A percentile compares a stretch with the other conserved stretches of the same genome.
These are phyloP conservation scores for Ligustrum vulgare DNA, from an alignment of 257 asterid genomes.

Conservation along the genomic window DNA sequence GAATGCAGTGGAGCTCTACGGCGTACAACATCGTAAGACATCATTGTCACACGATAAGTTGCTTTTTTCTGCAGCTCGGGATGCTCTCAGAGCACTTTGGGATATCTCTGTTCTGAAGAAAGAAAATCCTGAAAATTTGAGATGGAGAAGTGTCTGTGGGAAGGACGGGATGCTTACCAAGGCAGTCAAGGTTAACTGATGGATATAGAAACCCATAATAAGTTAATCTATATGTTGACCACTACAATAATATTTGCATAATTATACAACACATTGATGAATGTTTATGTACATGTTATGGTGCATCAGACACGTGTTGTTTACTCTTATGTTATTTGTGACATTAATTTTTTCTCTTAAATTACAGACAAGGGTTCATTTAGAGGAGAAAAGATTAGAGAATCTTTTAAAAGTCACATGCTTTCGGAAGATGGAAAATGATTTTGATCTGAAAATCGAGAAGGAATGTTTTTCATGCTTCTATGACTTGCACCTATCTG, in stretches of 20 bases:
- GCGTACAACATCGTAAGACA: constrained; percentile 63
- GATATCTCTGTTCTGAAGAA: constrained; percentile 44
- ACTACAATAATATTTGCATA: not conserved
- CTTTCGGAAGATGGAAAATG: constrained; percentile 53
- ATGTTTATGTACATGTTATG: not conserved
- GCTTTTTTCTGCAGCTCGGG: constrained; percentile 65
- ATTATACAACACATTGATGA: not conserved
- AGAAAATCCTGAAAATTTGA: constrained; percentile 43
- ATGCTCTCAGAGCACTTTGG: constrained; percentile 60
- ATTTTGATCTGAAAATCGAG: constrained; percentile 49
- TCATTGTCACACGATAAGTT: constrained; percentile 82
- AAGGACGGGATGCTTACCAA: constrained; percentile 58
- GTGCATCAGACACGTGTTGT: not conserved
- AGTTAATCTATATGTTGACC: not conserved
- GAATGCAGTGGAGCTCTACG: constrained; percentile 68
- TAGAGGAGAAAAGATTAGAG: constrained; percentile 62
- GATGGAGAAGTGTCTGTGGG: constrained; percentile 74
- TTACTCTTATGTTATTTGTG: not conserved
- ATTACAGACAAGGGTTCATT: constrained; percentile 51
- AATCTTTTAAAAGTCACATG: constrained; percentile 26
- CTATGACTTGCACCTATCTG: constrained; percentile 62
- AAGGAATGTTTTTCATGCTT: constrained; percentile 72
- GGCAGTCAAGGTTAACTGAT: constrained; percentile 60
- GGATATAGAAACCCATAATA: not conserved
- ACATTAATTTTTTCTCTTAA: constrained; percentile 2